Base-by-base conservation (phyloP, 2,329 filamentous ascomycete species). In the Rutstroemia sydowiana region DNA sequence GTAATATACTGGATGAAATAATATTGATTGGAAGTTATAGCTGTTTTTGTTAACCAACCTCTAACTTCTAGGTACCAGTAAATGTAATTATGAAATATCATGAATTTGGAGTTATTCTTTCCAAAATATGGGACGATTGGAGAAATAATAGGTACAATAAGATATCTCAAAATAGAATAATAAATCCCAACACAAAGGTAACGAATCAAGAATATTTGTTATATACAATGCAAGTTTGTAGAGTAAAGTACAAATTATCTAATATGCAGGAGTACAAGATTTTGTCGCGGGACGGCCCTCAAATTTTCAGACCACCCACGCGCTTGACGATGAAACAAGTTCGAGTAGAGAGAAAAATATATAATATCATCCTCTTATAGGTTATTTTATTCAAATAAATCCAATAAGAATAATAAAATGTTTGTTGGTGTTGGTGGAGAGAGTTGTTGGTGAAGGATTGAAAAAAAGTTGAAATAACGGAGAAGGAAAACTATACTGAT, bases 231-330 rank as follows among this genome's bases (percentile, higher is more conserved):
- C n/a, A n/a, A n/a, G n/a, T n/a, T n/a, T n/a, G n/a, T n/a, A n/a
- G n/a, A n/a, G n/a, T n/a, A n/a, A n/a, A n/a, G n/a, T n/a, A n/a
- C n/a, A n/a, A n/a, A n/a, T n/a, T n/a, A n/a, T n/a, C n/a, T n/a
- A n/a, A n/a, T n/a, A 18, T 18, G 20, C 36, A 39, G 2, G 14
- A 48, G 39, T 18, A 28, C 16, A 28, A 23, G 32, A 20, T 39
- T 39, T 39, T 41, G 36, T 44, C 40, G 39, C 39, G 30, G 40
- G 40, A 50, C 9, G 42, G 48, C 42, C 49, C 49, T 51, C 42
- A 20, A 23, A 40, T 40, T 18, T 51, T 26, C 10, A 51, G 49
- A 47, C 23, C 34, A 18, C 36, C 16, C 16, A 39, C 36, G 36
- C 36, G 39, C 39, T 16, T 41, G 39, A 41, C 21, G 14, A 41